Evolutionary conservation across 345 rosid genomes (phyloP), one percentile per base, ranked within the genome.

Genomic region (Erysimum cheiranthoides): DNA sequence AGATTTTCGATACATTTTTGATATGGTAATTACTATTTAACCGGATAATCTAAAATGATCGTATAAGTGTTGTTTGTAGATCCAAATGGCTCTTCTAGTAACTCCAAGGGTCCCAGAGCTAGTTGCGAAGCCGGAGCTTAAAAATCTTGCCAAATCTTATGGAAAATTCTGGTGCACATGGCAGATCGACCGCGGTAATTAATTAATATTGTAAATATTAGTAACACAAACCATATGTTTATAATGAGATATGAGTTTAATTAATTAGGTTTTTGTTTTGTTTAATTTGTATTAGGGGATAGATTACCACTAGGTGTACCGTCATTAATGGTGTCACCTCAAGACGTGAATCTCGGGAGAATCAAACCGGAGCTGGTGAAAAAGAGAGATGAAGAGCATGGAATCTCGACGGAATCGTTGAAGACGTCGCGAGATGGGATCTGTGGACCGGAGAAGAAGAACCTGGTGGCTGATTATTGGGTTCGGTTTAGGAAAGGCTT

Each of bases 121-220:
- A n/a, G 84, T 85, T 36, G 85, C 66, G 1, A 89, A 86, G 61
- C 90, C 86, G 3, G 90, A 90, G 70, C 83, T 93, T 10, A 82
- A 85, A 17, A 85, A 84, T 49, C 73, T 93, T 66, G 86, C 90
- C 40, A 88, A 84, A 70, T 81, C 87, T 1, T 90, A 89, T n/a
- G 95, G 95, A 47, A 90, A 93, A 72, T 93, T 90, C 28, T 93
- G 95, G 95, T 90, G 98, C 82, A 88, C 96, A 30, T 93, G 98
- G 98, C 95, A 88, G 66, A 68, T 84, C 3, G 98, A 93, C 31
- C 84, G 93, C 73, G 98, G 90, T 86, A 76, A 73, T 4, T 8
- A 12, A 31, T 5, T 7, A 6, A 2, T 16, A 17, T 34, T 51
- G 10, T 32, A 10, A 18, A 51, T 53, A 13, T 17, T 36, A 6